Base-by-base conservation (phyloP, 371 early-diverging fungal genomes). In the Lichtheimia hyalospora region DNA sequence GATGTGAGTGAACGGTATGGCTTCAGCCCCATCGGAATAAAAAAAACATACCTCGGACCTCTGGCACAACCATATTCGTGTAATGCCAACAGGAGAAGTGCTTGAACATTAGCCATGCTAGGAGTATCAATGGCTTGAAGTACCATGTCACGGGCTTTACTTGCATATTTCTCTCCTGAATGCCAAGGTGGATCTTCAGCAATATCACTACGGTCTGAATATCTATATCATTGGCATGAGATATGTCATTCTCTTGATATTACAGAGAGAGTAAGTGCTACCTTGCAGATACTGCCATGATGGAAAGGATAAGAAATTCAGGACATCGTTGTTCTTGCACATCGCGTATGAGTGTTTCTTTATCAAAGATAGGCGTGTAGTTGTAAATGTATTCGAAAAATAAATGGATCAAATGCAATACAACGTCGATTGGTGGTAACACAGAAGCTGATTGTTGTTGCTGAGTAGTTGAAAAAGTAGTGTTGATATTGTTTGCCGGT, bases 41-140 rank as follows among this genome's bases (percentile, higher is more conserved):
- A 46, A 21, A 21, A 7, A 28, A 27, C 44, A 49, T 63, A 67
- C 57, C 83, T 77, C 24, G 87, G 84, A 8, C 84, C 85, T 56
- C 84, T 59, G 2, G 82, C 83, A 57, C 83, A 80, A 1, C 89
- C 89, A 60, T 78, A 85, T 43, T 84, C 84, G 68, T 85, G 84
- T 53, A 87, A 56, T 18, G 70, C 50, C n/a, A 89, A 57, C 21
- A 87, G 60, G 13, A 81, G 16, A 0, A 89, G 54, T 0, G 79
- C 84, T 57, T 85, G 84, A 0, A 82, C 78, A 49, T 79, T 82
- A 3, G 77, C 52, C 13, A 86, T 64, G 21, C 73, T 68, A 12
- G 88, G 86, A 10, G 72, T 61, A 62, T 88, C 85, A 20, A 86
- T 48, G 3, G 49, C 64, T 25, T 62, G 56, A 2, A 72, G 48